Base-by-base conservation (phyloP, 148 eudicot species). In the Beta vulgaris region DNA sequence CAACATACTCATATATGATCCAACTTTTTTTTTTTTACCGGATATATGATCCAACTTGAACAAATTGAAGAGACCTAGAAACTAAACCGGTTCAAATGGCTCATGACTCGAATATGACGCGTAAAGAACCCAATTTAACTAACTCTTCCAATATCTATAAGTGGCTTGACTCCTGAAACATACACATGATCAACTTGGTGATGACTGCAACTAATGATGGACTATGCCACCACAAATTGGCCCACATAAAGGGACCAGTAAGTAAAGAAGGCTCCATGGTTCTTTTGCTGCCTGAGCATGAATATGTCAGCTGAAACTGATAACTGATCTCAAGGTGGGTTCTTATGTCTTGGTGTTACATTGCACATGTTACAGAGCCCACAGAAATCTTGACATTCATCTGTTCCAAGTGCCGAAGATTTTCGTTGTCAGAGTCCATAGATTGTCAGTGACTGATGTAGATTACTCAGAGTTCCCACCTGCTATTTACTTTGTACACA, bases 301-400 rank as follows among this genome's bases (percentile, higher is more conserved):
- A 46, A 23, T 9, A 60, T 75, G 53, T 40, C 51, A 65, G 36
- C 34, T 35, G 36, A 87, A 79, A 78, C 76, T 77, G 79, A 84
- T 59, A 25, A 23, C 72, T 70, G 76, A 79, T 76, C 54, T 34
- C 18, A 54, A 31, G 72, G 78, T 29, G 29, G 76, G 61, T 40
- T 46, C 26, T 71, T 14, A 60, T 35, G 68, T 77, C 39, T 69
- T 70, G 72, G 73, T 68, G 81, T 84, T 80, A 35, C 71, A 70
- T 43, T 62, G 76, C 90, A 87, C 93, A 87, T 87, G 89, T 77
- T 26, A 76, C 78, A 78, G 82, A 82, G 82, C 89, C 89, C 86
- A 82, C 87, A 63, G 58, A 46, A 74, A 49, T 54, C 40, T 68
- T 36, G 23, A 55, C 75, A 35, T 66, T 75, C 44, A 74, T 43